Conservation (phyloP, 164 flowering plant species). For the Cinnamomum micranthum region DNA sequence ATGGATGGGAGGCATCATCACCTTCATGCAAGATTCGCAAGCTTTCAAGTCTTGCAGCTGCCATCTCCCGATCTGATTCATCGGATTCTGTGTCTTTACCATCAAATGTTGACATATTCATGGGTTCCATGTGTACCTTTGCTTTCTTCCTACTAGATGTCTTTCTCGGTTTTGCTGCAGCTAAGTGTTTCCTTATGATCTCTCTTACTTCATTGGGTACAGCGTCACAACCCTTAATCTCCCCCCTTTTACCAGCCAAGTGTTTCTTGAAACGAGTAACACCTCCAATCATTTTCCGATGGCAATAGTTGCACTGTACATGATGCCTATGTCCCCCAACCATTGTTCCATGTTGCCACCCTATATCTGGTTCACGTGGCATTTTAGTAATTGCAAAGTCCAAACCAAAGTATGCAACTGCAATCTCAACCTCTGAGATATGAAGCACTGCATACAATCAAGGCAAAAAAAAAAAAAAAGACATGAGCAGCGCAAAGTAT, state of each 20-base stretch:
- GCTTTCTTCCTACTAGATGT: slow-evolving; percentile 17
- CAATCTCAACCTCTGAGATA: slow-evolving; percentile 4
- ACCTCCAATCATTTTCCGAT: slow-evolving; percentile 34
- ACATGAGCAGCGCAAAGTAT: neutral
- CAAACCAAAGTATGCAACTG: neutral
- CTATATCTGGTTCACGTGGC: slow-evolving; percentile 39
- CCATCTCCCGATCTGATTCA: slow-evolving; percentile 28
- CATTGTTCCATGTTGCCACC: slow-evolving; percentile 38
- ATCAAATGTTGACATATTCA: slow-evolving; percentile 16
- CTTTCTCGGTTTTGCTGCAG: slow-evolving; percentile 21
- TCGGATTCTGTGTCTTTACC: slow-evolving; percentile 28
- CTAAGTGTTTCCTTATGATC: slow-evolving; percentile 26
- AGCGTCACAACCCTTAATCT: slow-evolving; percentile 33
- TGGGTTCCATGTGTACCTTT: slow-evolving; percentile 10
- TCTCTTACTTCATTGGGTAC: slow-evolving; percentile 33
- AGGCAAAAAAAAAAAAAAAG: neutral
- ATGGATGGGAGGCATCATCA: slow-evolving; percentile 15
- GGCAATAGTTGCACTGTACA: slow-evolving; percentile 33
- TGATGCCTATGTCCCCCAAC: slow-evolving; percentile 38
- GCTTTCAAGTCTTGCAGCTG: slow-evolving; percentile 27
- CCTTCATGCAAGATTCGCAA: slow-evolving; percentile 22
- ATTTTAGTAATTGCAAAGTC: slow-evolving; percentile 8
- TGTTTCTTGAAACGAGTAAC: slow-evolving; percentile 38
- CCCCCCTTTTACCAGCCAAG: slow-evolving; percentile 32
- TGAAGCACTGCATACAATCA: slow-evolving; percentile 1